A percentile compares a stretch with the other conserved stretches of the same genome.
These are phyloP conservation scores for Saksenaea oblongispora DNA, from an alignment of 371 early-diverging fungal genomes.

Conservation along the genomic window DNA sequence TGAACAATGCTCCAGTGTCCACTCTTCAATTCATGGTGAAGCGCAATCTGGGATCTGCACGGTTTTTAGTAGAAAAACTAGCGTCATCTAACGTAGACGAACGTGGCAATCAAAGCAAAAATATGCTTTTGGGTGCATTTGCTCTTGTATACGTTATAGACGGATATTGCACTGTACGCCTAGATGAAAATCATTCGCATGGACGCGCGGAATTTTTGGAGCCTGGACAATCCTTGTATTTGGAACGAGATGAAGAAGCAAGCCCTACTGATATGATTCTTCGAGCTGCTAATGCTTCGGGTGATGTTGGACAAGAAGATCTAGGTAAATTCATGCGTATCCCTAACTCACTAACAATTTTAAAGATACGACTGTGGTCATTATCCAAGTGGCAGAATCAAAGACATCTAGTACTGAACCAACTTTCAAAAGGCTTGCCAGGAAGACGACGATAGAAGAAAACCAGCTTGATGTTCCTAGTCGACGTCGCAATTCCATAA, in stretches of 20 bases:
- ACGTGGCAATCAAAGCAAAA: conserved; percentile 33
- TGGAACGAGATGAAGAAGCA: conserved; percentile 59
- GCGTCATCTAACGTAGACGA: conserved; percentile 19
- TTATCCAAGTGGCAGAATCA: conserved; percentile 4
- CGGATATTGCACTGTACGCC: conserved; percentile 40
- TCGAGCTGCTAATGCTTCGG: conserved; percentile 12
- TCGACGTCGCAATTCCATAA: conserved; percentile 1
- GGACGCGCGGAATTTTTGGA: conserved; percentile 21
- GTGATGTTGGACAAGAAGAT: conserved; percentile 7
- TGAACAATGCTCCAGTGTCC: conserved; percentile 38
- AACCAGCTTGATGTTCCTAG: neutral
- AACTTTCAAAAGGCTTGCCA: neutral
- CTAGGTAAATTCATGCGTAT: conserved; percentile 4
- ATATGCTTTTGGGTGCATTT: conserved; percentile 51
- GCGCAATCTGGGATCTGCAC: conserved; percentile 26
- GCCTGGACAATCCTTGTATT: conserved; percentile 49
- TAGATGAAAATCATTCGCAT: conserved; percentile 35
- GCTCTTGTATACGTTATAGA: conserved; percentile 58
- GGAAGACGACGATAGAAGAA: neutral
- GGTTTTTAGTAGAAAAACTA: conserved; percentile 24
- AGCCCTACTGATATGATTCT: conserved; percentile 51
- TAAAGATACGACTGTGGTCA: conserved; percentile 7
- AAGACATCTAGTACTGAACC: neutral
- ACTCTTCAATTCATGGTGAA: conserved; percentile 54
- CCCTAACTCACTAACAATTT: neutral